Evolutionary conservation across 1,139 yeast species (phyloP).

Genomic region (Maudiozyma humilis): DNA sequence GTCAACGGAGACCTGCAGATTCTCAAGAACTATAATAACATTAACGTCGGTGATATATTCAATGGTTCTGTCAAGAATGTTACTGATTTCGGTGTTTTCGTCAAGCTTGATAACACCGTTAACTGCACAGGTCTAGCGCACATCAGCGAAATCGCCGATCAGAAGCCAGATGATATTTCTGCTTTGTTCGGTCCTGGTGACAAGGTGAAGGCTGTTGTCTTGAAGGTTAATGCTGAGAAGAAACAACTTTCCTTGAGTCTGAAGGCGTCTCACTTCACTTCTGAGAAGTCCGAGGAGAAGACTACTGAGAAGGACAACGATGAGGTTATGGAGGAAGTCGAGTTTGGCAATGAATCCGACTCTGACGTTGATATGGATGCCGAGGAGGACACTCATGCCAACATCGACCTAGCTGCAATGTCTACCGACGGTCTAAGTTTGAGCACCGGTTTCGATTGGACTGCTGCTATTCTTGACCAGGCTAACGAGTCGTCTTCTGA

Average conservation of each 20-base stretch:
- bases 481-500: constrained; percentile 50
- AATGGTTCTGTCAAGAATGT: constrained; percentile 77
- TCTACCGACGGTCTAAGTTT: constrained; percentile 57
- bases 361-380: constrained; percentile 21
- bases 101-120: constrained; percentile 65
- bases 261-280: constrained; percentile 82
- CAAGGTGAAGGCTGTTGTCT: constrained; percentile 73
- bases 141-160: constrained; percentile 75
- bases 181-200: constrained; percentile 81
- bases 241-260: constrained; percentile 78
- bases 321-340: constrained; percentile 22
- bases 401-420: constrained; percentile 20
- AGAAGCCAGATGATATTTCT: constrained; percentile 41
- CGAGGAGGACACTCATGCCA: constrained; percentile 12
- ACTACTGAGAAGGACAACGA: constrained; percentile 29
- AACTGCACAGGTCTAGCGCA: constrained; percentile 84
- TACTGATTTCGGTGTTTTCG: constrained; percentile 87
- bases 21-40: constrained; percentile 54
- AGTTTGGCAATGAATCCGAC: constrained; percentile 14
- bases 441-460: constrained; percentile 81
- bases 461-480: constrained; percentile 79
- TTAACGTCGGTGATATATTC: constrained; percentile 58
- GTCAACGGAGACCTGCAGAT: constrained; percentile 58
- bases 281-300: constrained; percentile 33
- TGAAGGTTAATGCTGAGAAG: constrained; percentile 55